Conservation (phyloP, 192 early-diverging fungal genomes). For the Coemansia sp. region DNA sequence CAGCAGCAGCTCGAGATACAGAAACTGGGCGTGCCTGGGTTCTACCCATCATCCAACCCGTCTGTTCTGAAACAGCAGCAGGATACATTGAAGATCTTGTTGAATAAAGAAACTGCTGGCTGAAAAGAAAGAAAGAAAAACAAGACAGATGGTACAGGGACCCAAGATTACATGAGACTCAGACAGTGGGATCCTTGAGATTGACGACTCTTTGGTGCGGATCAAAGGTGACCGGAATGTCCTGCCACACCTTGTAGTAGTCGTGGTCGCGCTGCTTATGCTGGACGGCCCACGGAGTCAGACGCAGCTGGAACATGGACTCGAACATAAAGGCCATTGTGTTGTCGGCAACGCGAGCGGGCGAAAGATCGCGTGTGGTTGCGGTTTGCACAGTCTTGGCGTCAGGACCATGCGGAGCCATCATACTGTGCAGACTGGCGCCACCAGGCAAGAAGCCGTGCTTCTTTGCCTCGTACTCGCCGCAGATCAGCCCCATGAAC, state of each 20-base stretch:
- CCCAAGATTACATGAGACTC: neutral
- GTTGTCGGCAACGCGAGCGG: conserved; percentile 77
- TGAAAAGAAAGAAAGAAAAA: neutral
- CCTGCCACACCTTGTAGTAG: conserved; percentile 89
- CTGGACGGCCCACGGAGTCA: conserved; percentile 80
- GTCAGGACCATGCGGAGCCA: conserved; percentile 95
- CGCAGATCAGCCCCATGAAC: conserved; percentile 95
- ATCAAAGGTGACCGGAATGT: conserved; percentile 54
- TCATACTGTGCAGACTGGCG: conserved; percentile 73
- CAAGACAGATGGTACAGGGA: neutral
- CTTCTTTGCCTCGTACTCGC: conserved; percentile 91
- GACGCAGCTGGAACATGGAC: conserved; percentile 73
- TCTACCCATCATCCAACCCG: conserved; percentile 32
- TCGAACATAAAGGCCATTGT: conserved; percentile 98
- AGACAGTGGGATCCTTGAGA: neutral
- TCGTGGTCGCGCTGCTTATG: conserved; percentile 73
- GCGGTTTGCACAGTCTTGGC: conserved; percentile 72
- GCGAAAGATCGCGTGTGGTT: conserved; percentile 68
- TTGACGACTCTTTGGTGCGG: conserved; percentile 21
- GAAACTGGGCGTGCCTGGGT: conserved; percentile 24
- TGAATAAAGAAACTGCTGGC: conserved; percentile 3
- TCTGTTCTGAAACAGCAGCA: conserved; percentile 31
- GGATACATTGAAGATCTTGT: conserved; percentile 10
- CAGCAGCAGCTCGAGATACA: conserved; percentile 41
- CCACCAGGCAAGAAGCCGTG: conserved; percentile 92